phyloP scores from a whole-genome alignment of 805 yeast species.

The Pichia insulana region DNA sequence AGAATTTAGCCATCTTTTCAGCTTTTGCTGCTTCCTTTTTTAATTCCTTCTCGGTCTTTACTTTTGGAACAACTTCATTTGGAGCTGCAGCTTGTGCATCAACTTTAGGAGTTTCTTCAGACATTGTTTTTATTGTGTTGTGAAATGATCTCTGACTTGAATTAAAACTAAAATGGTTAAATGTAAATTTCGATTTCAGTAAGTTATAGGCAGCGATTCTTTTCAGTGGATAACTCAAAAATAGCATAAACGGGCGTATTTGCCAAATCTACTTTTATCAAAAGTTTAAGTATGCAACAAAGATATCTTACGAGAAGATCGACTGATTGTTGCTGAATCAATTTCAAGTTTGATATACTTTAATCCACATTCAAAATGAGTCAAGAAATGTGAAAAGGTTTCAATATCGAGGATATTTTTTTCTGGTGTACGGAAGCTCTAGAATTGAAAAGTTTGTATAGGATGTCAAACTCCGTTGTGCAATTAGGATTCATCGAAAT shows the following conservation, averaged over 20 bases:
- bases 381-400: too few relatives aligned
- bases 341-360: too few relatives aligned
- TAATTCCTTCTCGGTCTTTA: conserved; percentile 59
- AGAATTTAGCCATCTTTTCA: conserved; percentile 50
- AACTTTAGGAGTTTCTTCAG: conserved; percentile 17
- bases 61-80: conserved; percentile 37
- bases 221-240: conserved; percentile 12
- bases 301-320: not conserved
- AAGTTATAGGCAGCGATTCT: conserved; percentile 7
- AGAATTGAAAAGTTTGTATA: too few relatives aligned
- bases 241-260: conserved; percentile 19
- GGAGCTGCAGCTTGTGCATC: conserved; percentile 15
- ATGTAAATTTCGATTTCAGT: not conserved
- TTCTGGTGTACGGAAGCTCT: too few relatives aligned
- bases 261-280: not conserved
- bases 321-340: too few relatives aligned
- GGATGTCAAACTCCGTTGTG: too few relatives aligned
- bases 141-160: conserved; percentile 7
- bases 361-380: too few relatives aligned
- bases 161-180: not conserved
- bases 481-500: too few relatives aligned
- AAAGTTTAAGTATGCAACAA: not conserved
- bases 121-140: conserved; percentile 14
- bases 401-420: too few relatives aligned
- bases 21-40: conserved; percentile 59